A percentile compares a stretch with the other conserved stretches of the same genome.
Evolutionary conservation across 2,329 filamentous ascomycete genomes (phyloP).

Genomic region (Colletotrichum destructivum): DNA sequence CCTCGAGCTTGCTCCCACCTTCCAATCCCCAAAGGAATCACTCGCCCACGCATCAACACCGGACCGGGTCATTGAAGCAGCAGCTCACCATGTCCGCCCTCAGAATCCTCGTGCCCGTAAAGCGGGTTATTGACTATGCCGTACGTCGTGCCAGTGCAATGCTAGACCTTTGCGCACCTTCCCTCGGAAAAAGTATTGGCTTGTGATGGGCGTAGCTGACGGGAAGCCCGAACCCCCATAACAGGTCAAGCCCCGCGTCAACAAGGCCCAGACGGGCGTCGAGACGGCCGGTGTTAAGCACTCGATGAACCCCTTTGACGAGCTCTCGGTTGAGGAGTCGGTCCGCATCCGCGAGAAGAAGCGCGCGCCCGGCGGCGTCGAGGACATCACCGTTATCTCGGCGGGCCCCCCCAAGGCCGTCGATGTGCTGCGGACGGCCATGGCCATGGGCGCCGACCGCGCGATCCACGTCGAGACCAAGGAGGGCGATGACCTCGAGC

Average conservation of each 20-base stretch:
- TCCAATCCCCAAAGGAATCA: slow-evolving; percentile 40
- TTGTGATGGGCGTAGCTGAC: slow-evolving; percentile 35
- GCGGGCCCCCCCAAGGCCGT: slow-evolving; percentile 90
- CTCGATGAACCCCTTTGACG: slow-evolving; percentile 99
- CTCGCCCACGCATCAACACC: slow-evolving; percentile 27
- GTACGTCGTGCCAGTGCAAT: slow-evolving; percentile 64
- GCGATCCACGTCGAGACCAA: slow-evolving; percentile 87
- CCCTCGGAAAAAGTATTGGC: slow-evolving; percentile 16
- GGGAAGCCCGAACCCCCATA: slow-evolving; percentile 17
- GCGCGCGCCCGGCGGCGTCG: slow-evolving; percentile 79
- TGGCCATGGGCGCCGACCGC: slow-evolving; percentile 99
- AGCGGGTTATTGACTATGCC: slow-evolving; percentile 90
- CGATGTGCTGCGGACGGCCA: slow-evolving; percentile 93
- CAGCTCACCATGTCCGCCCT: slow-evolving; percentile 43
- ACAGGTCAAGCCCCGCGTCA: slow-evolving; percentile 79
- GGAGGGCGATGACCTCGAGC: slow-evolving; percentile 85
- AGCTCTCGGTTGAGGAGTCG: slow-evolving; percentile 96
- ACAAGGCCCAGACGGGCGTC: slow-evolving; percentile 85
- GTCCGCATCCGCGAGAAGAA: slow-evolving; percentile 94
- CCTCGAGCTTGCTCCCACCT: slow-evolving; percentile 26
- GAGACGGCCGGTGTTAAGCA: slow-evolving; percentile 96
- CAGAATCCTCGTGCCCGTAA: slow-evolving; percentile 82
- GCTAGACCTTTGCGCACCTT: neutral
- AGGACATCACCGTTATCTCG: slow-evolving; percentile 91
- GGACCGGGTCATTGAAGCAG: slow-evolving; percentile 33